phyloP scores from a whole-genome alignment of 306 rosid genomes.

The Vigna hirtella region DNA sequence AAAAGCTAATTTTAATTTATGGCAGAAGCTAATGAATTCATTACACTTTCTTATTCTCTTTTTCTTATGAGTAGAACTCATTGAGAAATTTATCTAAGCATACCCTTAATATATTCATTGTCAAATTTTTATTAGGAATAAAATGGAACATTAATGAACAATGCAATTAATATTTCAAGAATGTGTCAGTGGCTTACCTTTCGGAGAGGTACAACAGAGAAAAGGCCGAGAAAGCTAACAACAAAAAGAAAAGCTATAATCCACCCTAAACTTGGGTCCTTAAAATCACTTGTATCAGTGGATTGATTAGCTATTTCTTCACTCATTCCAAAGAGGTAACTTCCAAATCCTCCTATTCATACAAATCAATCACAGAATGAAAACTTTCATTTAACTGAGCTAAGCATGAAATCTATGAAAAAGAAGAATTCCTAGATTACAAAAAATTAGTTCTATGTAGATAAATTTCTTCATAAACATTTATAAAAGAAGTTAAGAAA shows the following conservation, averaged over 20 bases:
- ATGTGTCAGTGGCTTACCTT: slow-evolving; percentile 45
- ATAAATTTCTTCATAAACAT: no score
- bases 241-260: slow-evolving; percentile 60
- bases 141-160: not conserved
- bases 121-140: slow-evolving; percentile 10
- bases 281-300: slow-evolving; percentile 44
- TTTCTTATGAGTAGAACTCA: not conserved
- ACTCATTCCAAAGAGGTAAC: slow-evolving; percentile 64
- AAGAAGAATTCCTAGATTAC: not conserved
- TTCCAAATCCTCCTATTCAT: slow-evolving; percentile 62
- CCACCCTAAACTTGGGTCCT: slow-evolving; percentile 60
- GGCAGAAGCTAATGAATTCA: not conserved
- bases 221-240: slow-evolving; percentile 67
- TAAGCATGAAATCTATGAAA: slow-evolving; percentile 21
- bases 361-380: slow-evolving; percentile 30
- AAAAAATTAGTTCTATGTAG: not conserved
- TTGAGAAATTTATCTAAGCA: not conserved
- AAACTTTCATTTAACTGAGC: slow-evolving; percentile 3
- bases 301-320: slow-evolving; percentile 47
- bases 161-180: slow-evolving; percentile 22
- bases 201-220: slow-evolving; percentile 63
- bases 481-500: no score
- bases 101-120: not conserved
- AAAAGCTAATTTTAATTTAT: not conserved
- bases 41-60: not conserved